These are phyloP conservation scores for Neolentinus lepideus DNA, from an alignment of 1,284 basidiomycete species.

Conservation along the genomic window DNA sequence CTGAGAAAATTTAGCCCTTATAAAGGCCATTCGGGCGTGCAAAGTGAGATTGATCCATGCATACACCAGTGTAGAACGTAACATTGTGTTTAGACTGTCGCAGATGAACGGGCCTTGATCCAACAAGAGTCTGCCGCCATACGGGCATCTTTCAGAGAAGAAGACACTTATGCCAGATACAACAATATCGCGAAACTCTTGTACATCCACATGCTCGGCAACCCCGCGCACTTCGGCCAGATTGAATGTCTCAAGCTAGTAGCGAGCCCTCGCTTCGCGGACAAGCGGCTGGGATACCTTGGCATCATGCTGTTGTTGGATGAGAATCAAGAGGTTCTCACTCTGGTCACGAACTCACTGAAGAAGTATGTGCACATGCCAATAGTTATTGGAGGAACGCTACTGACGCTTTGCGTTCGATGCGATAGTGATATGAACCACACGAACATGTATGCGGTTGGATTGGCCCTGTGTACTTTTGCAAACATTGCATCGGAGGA, in stretches of 20 bases:
- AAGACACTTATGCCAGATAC: slow-evolving; percentile 88
- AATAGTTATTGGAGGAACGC: slow-evolving; percentile 3
- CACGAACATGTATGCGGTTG: slow-evolving; percentile 98
- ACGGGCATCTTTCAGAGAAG: slow-evolving; percentile 95
- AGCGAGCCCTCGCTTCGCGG: slow-evolving; percentile 94
- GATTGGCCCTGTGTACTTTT: slow-evolving; percentile 95
- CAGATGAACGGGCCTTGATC: slow-evolving; percentile 96
- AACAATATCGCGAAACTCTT: slow-evolving; percentile 98
- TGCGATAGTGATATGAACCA: slow-evolving; percentile 95
- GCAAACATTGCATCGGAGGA: slow-evolving; percentile 99
- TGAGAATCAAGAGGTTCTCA: slow-evolving; percentile 97
- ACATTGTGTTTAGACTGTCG: slow-evolving; percentile 72
- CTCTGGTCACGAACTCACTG: slow-evolving; percentile 94
- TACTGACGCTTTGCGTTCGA: slow-evolving; percentile 7
- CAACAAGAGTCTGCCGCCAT: slow-evolving; percentile 99
- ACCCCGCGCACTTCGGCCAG: slow-evolving; percentile 98
- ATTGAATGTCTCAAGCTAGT: slow-evolving; percentile 99
- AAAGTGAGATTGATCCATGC: slow-evolving; percentile 48
- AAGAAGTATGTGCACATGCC: slow-evolving; percentile 75
- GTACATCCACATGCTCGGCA: slow-evolving; percentile 99
- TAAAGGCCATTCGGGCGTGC: slow-evolving; percentile 92
- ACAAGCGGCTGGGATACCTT: slow-evolving; percentile 95
- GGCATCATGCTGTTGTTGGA: slow-evolving; percentile 98
- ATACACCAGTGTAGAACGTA: slow-evolving; percentile 16
- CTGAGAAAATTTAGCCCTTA: slow-evolving; percentile 57